Evolutionary conservation across 768 basidiomycete species (phyloP), one percentile per base, ranked within the genome.

Genomic region (Termitomyces sp.): DNA sequence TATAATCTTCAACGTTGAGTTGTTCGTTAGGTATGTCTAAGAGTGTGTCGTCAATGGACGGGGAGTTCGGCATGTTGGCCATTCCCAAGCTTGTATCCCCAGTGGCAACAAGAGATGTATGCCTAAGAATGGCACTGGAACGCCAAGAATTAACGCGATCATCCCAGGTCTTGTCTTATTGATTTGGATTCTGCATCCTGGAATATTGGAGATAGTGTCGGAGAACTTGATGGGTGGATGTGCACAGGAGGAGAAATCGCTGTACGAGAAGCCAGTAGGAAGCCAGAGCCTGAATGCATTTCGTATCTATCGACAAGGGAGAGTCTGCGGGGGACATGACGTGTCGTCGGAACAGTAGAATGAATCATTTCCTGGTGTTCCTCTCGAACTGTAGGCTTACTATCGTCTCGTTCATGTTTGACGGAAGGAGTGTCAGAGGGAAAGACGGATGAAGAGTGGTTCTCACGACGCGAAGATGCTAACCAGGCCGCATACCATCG

Each of bases 401-500:
- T 88, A 37, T 84, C 86, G 25, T 71, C 79, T n/a, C 80, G 79
- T 71, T 75, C 79, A 67, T 87, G 86, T 15, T 76, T 76, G 25
- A 82, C 57, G 1, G 81, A 80, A 38, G 51, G 36, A 5, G 80
- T 74, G 56, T 72, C 61, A 48, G 79, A 69, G 32, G 81, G 69
- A 46, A 72, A 69, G 7, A 72, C 73, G 36, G 77, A 74, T 40
- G 77, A 71, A 32, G 76, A 70, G 15, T 71, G 66, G 29, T 72
- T 63, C 43, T 83, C 77, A 63, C 80, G 68, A 56, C 75, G 73
- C 58, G 82, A 71, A n/a, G 81, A 77, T 1, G 81, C 77, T 25
- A 86, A 62, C 91, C 91, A 96, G 0, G 85, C 75, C 17, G 84
- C 75, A 66, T 86, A 91, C 94, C 94, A 96, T 34, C 84, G 81